These are phyloP conservation scores for Kwoniella dejecticola DNA, from an alignment of 768 basidiomycete species.

Conservation along the genomic window DNA sequence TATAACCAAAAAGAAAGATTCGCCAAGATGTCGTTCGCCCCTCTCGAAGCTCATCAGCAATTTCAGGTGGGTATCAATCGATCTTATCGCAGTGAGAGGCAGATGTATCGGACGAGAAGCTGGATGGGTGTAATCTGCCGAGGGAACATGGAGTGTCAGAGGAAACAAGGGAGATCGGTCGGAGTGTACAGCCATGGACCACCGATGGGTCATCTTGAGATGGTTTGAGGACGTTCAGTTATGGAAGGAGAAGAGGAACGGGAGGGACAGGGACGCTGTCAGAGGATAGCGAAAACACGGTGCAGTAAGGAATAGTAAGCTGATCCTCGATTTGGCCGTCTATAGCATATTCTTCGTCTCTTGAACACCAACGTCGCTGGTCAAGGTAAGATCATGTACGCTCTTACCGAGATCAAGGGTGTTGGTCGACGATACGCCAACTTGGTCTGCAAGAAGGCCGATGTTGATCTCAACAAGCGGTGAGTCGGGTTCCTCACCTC, in stretches of 20 bases:
- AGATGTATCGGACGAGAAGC: not conserved
- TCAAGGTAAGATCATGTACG: slow-evolving; percentile 96
- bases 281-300: no score
- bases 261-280: no score
- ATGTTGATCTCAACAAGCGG: slow-evolving; percentile 98
- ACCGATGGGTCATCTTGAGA: no score
- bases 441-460: slow-evolving; percentile 99
- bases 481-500: slow-evolving; percentile 59
- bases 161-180: no score
- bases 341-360: slow-evolving; percentile 96
- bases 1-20: slow-evolving; percentile 18
- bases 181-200: no score
- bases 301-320: not conserved
- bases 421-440: slow-evolving; percentile 98
- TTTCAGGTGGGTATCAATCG: slow-evolving; percentile 69
- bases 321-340: not conserved
- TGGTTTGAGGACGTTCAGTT: no score
- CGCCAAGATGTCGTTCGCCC: slow-evolving; percentile 87
- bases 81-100: not conserved
- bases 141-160: not conserved
- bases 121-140: not conserved
- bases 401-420: slow-evolving; percentile 99
- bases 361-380: slow-evolving; percentile 98
- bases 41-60: slow-evolving; percentile 91
- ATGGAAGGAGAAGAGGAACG: no score